Conservation (phyloP, 164 flowering plant genomes). For the Vitis rotundifolia region DNA sequence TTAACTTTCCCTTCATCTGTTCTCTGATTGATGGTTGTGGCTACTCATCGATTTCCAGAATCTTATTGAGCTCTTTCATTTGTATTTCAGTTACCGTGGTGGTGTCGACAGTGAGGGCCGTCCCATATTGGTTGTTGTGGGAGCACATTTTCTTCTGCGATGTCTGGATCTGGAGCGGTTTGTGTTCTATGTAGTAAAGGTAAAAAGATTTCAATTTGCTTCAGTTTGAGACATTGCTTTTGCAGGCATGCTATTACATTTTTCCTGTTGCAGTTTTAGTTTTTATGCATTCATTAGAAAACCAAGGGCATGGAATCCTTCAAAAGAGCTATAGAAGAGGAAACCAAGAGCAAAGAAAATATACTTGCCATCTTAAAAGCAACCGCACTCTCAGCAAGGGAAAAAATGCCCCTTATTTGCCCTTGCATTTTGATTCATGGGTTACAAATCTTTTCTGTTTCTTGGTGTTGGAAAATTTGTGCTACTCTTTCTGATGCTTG, state of each 20-base stretch:
- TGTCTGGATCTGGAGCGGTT: constrained; percentile 99
- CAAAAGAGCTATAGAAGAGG: too few species aligned
- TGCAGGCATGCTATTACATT: not conserved
- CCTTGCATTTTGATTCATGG: not conserved
- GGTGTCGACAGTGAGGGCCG: constrained; percentile 98
- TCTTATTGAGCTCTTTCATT: not conserved
- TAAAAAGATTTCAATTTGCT: constrained; percentile 17
- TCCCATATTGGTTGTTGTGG: constrained; percentile 99
- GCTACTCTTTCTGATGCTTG: not conserved
- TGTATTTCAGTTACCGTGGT: constrained; percentile 78
- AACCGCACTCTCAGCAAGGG: too few species aligned
- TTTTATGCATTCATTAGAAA: too few species aligned
- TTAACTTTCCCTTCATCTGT: not conserved
- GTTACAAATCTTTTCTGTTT: constrained; percentile 2
- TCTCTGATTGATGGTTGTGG: not conserved
- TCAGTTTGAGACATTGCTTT: not conserved
- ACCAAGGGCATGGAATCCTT: too few species aligned
- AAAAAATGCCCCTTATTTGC: not conserved
- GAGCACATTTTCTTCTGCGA: constrained; percentile 97
- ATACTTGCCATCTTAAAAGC: too few species aligned
- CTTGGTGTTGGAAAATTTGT: not conserved
- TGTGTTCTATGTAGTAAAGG: constrained; percentile 89
- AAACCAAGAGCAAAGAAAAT: too few species aligned
- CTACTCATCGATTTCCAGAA: not conserved
- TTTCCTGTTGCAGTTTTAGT: too few species aligned